These are phyloP conservation scores for Fraxinus sp. DNA, from an alignment of 305 asterid species.

Conservation along the genomic window DNA sequence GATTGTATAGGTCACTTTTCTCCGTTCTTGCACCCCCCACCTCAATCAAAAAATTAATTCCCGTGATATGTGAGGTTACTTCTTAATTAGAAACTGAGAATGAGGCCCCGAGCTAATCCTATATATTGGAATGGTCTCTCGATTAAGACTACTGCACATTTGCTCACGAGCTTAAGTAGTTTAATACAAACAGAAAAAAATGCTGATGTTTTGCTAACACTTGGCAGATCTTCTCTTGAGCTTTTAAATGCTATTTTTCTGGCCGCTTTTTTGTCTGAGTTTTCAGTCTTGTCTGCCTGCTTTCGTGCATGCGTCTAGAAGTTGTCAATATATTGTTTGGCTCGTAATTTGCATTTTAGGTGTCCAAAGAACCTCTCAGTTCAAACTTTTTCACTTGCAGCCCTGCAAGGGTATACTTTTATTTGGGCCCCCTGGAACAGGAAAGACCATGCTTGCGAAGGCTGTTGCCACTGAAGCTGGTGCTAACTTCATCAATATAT, in stretches of 20 bases:
- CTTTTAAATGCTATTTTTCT: not conserved
- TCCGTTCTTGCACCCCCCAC: not conserved
- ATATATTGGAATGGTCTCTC: not conserved
- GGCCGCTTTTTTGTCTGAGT: not conserved
- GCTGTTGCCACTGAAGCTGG: constrained; percentile 43
- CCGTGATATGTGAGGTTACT: not conserved
- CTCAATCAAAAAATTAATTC: not conserved
- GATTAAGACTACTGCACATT: not conserved
- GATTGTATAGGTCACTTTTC: not conserved
- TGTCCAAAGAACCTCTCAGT: constrained; percentile 11
- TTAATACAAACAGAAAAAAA: not conserved
- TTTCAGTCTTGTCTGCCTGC: constrained; percentile 4
- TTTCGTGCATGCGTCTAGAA: constrained; percentile 2
- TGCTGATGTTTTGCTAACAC: not conserved
- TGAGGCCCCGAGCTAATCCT: not conserved
- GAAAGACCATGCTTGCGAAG: constrained; percentile 40
- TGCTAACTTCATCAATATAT: constrained; percentile 39
- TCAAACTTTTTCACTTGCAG: constrained; percentile 22
- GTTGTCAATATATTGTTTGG: not conserved
- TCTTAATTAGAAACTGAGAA: not conserved
- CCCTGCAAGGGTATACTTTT: constrained; percentile 41
- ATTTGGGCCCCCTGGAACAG: constrained; percentile 43
- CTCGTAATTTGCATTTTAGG: not conserved
- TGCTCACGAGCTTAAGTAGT: not conserved
- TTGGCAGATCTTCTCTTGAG: not conserved